Evolutionary conservation across 75 land plant species (phyloP).

Genomic region (Selaginella tamariscina): DNA sequence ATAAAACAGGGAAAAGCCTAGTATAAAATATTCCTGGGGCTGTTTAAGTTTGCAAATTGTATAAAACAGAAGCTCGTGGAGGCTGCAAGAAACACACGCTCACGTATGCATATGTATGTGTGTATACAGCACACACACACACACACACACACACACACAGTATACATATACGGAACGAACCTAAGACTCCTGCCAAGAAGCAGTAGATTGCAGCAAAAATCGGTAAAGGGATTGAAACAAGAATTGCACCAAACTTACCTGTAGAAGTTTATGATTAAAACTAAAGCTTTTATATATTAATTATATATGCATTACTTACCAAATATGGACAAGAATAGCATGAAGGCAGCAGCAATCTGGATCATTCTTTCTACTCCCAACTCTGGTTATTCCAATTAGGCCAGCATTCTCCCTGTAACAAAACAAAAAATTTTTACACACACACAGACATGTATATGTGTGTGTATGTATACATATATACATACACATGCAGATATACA

Average conservation of each 20-base stretch:
- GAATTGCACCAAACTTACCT: constrained; percentile 9
- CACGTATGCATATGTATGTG: too few relatives aligned
- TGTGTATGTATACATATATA: too few relatives aligned
- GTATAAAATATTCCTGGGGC: constrained; percentile 58
- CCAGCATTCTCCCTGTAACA: constrained; percentile 81
- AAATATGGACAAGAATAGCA: constrained; percentile 77
- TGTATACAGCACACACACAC: too few relatives aligned
- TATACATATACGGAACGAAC: too few relatives aligned
- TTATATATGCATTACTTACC: constrained; percentile 32
- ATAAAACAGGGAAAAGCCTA: constrained; percentile 69
- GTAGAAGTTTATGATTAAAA: not conserved
- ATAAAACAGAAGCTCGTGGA: constrained; percentile 66
- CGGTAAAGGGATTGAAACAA: constrained; percentile 1
- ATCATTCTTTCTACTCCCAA: constrained; percentile 79
- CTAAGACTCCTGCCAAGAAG: constrained; percentile 4
- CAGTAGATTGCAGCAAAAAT: constrained; percentile 8
- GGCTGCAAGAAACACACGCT: too few relatives aligned
- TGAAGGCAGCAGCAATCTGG: constrained; percentile 65
- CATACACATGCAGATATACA: too few relatives aligned
- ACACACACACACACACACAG: too few relatives aligned
- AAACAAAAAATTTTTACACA: not conserved
- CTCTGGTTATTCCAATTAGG: constrained; percentile 61
- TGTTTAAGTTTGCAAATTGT: constrained; percentile 81
- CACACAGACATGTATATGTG: too few relatives aligned
- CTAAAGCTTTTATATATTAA: not conserved